Conservation (phyloP, 768 basidiomycete genomes). For the Gyrodon lividus region DNA sequence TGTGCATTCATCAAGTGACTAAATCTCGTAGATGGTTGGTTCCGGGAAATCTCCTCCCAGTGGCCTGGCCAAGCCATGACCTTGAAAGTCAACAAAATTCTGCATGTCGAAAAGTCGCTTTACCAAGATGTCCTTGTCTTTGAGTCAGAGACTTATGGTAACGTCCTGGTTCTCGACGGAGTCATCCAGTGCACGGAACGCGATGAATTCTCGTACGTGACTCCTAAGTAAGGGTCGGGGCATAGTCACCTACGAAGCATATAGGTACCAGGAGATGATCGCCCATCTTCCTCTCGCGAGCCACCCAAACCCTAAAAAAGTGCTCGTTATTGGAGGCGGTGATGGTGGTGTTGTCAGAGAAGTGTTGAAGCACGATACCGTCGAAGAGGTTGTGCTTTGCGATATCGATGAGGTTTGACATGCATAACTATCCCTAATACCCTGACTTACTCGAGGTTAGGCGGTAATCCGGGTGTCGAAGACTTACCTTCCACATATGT, state of each 20-base stretch:
- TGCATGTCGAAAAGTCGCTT: constrained; percentile 89
- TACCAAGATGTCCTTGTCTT: constrained; percentile 99
- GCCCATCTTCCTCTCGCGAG: constrained; percentile 93
- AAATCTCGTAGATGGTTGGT: constrained; percentile 77
- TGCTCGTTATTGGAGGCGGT: constrained; percentile 96
- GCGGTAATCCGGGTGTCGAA: constrained; percentile 96
- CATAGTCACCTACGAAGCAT: not conserved
- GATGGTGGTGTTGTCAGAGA: constrained; percentile 98
- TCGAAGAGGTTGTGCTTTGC: constrained; percentile 91
- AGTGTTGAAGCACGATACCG: constrained; percentile 89
- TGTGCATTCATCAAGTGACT: constrained; percentile 8
- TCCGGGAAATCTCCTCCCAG: constrained; percentile 90
- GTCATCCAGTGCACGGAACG: constrained; percentile 97
- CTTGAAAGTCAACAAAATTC: constrained; percentile 90
- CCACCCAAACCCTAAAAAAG: constrained; percentile 94
- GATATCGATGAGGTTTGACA: constrained; percentile 89
- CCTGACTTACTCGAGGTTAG: constrained; percentile 35
- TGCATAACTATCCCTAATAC: not conserved
- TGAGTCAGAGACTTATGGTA: constrained; percentile 94
- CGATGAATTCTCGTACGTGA: constrained; percentile 93
- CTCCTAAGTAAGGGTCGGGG: not conserved
- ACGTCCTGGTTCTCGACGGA: constrained; percentile 92
- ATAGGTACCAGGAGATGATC: constrained; percentile 98
- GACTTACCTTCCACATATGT: constrained; percentile 92
- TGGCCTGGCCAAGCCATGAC: constrained; percentile 99